Evolutionary conservation across 2,329 filamentous ascomycete genomes (phyloP).

Genomic region (Paecilomyces variotii): DNA sequence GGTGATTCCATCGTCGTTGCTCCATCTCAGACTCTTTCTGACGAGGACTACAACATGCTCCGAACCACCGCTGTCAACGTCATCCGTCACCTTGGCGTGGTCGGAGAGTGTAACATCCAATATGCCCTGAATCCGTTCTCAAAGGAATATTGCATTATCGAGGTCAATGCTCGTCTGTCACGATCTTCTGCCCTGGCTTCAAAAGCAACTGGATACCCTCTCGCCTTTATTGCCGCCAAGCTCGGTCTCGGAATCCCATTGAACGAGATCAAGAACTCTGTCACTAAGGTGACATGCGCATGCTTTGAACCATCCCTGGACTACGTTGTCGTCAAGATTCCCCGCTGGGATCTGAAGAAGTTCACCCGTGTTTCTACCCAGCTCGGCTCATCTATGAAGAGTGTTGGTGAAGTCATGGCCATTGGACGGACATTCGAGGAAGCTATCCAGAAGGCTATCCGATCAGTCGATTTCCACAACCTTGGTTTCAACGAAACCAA

Average conservation of each 20-base stretch:
- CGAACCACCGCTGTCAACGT: slow-evolving; percentile 95
- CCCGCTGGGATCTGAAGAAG: slow-evolving; percentile 97
- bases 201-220: slow-evolving; percentile 91
- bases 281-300: slow-evolving; percentile 90
- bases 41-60: slow-evolving; percentile 99
- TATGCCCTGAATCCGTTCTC: slow-evolving; percentile 95
- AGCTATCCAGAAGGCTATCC: slow-evolving; percentile 96
- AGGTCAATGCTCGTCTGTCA: slow-evolving; percentile 94
- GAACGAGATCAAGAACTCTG: slow-evolving; percentile 92
- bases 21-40: slow-evolving; percentile 90
- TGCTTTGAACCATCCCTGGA: slow-evolving; percentile 98
- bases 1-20: slow-evolving; percentile 98
- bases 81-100: slow-evolving; percentile 91
- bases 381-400: slow-evolving; percentile 98
- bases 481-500: slow-evolving; percentile 87
- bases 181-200: slow-evolving; percentile 92
- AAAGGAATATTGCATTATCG: slow-evolving; percentile 96
- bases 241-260: slow-evolving; percentile 88
- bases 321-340: slow-evolving; percentile 98
- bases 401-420: slow-evolving; percentile 97
- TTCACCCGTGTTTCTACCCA: slow-evolving; percentile 94
- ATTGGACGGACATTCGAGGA: slow-evolving; percentile 96
- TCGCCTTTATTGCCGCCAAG: slow-evolving; percentile 96
- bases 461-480: slow-evolving; percentile 90
- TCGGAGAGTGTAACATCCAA: slow-evolving; percentile 98